These are phyloP conservation scores for Theileria equi DNA, from an alignment of 169 alveolate species.

Conservation along the genomic window DNA sequence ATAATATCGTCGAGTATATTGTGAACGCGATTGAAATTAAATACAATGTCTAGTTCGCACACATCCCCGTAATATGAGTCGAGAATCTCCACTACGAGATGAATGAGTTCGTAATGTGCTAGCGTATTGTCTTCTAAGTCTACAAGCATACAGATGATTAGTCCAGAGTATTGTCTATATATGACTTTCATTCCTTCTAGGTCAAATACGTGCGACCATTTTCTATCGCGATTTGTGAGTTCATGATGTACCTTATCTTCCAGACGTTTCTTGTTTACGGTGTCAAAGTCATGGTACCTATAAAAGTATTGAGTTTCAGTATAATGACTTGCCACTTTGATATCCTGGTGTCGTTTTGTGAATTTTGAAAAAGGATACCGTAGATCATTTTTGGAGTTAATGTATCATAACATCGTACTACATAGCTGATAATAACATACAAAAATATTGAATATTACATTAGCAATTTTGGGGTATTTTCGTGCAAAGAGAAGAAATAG, in stretches of 20 bases:
- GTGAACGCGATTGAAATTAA: constrained; percentile 95
- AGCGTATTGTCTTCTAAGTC: constrained; percentile 92
- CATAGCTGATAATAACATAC: no score
- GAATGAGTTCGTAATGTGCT: constrained; percentile 95
- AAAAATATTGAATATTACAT: no score
- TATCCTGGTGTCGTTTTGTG: constrained; percentile 49
- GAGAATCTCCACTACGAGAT: constrained; percentile 95
- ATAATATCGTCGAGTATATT: constrained; percentile 95
- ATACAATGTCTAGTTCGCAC: constrained; percentile 92
- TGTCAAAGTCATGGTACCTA: constrained; percentile 39
- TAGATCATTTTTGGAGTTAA: constrained; percentile 62
- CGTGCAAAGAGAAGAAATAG: no score
- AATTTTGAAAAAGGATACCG: constrained; percentile 56
- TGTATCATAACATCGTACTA: no score
- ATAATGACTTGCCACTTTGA: constrained; percentile 38
- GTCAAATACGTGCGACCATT: constrained; percentile 58
- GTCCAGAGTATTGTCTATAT: constrained; percentile 50
- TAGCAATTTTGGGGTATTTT: no score
- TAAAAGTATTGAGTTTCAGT: background rate
- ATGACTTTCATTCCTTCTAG: constrained; percentile 56
- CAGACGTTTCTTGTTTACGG: constrained; percentile 25
- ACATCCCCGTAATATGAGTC: constrained; percentile 97
- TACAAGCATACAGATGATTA: constrained; percentile 57
- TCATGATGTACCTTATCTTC: constrained; percentile 42
- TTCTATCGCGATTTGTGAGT: constrained; percentile 23